Conservation (phyloP, 257 asterid species). For the Rehmannia glutinosa region DNA sequence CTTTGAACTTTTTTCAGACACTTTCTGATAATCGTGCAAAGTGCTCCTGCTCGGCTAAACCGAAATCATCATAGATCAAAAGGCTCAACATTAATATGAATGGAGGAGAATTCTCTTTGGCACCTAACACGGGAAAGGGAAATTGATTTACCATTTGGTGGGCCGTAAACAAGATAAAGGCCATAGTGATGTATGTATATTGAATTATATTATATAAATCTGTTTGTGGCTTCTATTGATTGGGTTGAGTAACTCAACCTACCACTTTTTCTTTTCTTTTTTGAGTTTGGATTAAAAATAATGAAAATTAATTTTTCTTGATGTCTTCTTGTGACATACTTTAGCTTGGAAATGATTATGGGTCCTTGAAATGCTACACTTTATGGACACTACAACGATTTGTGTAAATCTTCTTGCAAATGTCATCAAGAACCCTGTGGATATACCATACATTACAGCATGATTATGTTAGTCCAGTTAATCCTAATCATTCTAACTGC, state of each 20-base stretch:
- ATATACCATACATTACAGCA: no score
- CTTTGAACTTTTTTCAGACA: constrained; percentile 25
- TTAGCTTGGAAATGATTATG: background rate
- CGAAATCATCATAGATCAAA: constrained; percentile 15
- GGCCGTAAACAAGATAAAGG: background rate
- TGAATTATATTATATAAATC: background rate
- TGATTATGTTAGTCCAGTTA: no score
- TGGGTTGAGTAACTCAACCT: constrained; percentile 1
- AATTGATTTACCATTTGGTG: background rate
- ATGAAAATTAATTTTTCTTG: background rate
- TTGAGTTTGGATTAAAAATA: background rate
- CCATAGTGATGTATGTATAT: background rate
- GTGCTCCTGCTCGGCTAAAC: constrained; percentile 50
- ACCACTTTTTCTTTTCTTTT: background rate
- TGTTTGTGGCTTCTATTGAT: background rate
- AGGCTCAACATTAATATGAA: background rate
- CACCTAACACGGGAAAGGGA: background rate
- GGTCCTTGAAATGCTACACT: no score
- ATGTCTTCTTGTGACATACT: constrained; percentile 3
- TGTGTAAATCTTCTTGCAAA: no score
- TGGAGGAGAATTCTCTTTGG: background rate
- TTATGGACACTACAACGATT: no score
- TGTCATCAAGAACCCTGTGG: no score
- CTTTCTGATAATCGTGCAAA: constrained; percentile 50
- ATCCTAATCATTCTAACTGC: no score